Evolutionary conservation across 2,329 filamentous ascomycete species (phyloP).

Genomic region (Cercospora sp.): DNA sequence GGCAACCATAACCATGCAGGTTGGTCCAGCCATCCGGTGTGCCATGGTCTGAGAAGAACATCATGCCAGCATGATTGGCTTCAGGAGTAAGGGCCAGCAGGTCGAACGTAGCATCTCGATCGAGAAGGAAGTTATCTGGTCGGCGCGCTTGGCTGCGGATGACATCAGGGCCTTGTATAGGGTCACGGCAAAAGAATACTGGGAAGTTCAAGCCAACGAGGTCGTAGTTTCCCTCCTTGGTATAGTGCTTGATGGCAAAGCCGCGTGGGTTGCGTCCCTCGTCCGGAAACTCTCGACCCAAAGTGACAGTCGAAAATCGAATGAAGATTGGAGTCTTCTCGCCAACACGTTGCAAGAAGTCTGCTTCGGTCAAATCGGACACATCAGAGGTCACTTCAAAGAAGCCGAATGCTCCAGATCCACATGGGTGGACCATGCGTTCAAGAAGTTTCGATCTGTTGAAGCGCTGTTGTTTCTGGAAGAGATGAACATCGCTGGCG

Average conservation of each 20-base stretch:
- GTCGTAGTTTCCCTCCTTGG: background rate
- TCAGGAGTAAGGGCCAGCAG: background rate
- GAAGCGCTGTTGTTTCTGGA: conserved; percentile 1
- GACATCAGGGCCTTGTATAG: background rate
- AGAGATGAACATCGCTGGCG: background rate
- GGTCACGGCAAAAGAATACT: background rate
- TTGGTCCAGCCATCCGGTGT: background rate
- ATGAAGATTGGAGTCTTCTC: background rate
- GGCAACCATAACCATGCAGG: background rate
- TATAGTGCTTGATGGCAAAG: background rate
- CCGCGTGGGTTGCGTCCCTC: background rate
- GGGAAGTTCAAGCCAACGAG: background rate
- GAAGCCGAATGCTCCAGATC: background rate
- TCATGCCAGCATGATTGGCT: background rate
- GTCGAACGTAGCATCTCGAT: background rate
- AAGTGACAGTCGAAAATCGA: background rate
- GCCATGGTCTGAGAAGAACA: background rate
- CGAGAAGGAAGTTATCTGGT: background rate
- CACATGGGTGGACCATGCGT: background rate
- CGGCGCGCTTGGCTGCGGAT: background rate
- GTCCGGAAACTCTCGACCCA: background rate
- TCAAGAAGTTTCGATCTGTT: background rate
- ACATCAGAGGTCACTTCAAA: background rate
- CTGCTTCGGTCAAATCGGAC: background rate
- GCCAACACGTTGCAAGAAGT: background rate